Evolutionary conservation across 1,139 yeast species (phyloP), one percentile per base, ranked within the genome.

Genomic region (Suhomyces panamericanus): DNA sequence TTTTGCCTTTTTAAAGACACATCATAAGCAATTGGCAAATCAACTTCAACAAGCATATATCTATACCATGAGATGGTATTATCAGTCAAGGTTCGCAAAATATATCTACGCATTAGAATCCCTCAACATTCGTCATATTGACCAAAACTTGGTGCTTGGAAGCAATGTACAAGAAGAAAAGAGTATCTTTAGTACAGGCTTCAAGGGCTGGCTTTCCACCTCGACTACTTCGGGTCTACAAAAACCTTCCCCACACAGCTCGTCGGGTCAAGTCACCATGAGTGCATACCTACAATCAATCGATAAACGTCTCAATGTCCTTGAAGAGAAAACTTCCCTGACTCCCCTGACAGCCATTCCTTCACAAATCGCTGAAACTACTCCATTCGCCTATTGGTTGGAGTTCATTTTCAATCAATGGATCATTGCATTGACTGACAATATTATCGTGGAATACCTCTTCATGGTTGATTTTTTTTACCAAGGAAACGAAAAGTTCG

Each of bases 1-100:
- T 1, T 87, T 68, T 55, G 67, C 67, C 3, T 90, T 87, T 52
- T 63, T 93, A 31, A 62, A 69, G 7, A 54, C 64, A 4, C 79
- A 80, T 41, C 80, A 87, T 49, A 73, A 77, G 4, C 75, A 81
- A n/a, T 66, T 93, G 44, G 91, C 96, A 0, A 60, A 69, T n/a
- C 96, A 89, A 55, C 73, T 93, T 36, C 77, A 82, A 48, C 77
- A 79, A 55, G 98, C 97, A 0, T 93, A 93, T 60, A 69, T 84
- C 11, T 84, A 81, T 58, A 91, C 98, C 2, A 90, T 91, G 89
- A 75, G 79, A 56, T 93, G 99, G 99, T 93, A 93, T 67, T 93
- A 93, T 61, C 75, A 77, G 48, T 77, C 86, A 43, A 79, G 87
- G 53, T 91, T 93, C 60, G 83, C 85, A 20, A 82, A 93, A 54